Percentiles rank a stretch among this genome's conserved stretches.
Evolutionary conservation across 1,284 basidiomycete species (phyloP).

Genomic region (Amylostereum areolatum): DNA sequence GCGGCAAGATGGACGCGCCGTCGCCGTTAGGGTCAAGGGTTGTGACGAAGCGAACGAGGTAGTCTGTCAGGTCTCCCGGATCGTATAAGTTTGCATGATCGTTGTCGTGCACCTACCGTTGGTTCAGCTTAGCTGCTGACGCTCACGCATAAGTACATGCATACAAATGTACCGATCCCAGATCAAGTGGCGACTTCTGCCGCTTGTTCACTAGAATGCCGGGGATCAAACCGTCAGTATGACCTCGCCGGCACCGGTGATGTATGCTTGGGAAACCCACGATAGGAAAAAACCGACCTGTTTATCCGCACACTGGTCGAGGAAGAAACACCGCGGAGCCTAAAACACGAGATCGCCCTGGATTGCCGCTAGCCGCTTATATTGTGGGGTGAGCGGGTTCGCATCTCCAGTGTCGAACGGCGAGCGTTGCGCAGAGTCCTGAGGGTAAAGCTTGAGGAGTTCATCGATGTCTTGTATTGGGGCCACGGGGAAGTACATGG

Average conservation of each 20-base stretch:
- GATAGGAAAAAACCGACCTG: not conserved
- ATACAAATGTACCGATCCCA: not conserved
- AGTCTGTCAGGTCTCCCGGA: not conserved
- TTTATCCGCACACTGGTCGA: conserved; percentile 1
- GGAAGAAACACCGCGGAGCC: conserved; percentile 30
- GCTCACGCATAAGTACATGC: not conserved
- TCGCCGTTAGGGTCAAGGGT: not conserved
- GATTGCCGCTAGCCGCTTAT: conserved; percentile 44
- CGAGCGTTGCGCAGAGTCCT: conserved; percentile 39
- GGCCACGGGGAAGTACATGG: conserved; percentile 26
- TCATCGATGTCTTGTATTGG: conserved; percentile 22
- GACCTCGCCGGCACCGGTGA: not conserved
- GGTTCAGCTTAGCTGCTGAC: not conserved
- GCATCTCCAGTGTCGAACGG: conserved; percentile 42
- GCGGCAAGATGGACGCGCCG: not conserved
- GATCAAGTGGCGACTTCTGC: not conserved
- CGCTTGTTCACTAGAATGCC: not conserved
- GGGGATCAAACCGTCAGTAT: not conserved
- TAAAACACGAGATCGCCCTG: conserved; percentile 47
- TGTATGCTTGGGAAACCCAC: not conserved
- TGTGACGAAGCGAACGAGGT: not conserved
- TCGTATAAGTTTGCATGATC: not conserved
- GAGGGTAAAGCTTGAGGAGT: conserved; percentile 34
- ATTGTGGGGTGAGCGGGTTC: conserved; percentile 41
- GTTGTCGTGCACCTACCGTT: not conserved